Base-by-base conservation (phyloP, 2,329 filamentous ascomycete species). In the Capronia epimyces region DNA sequence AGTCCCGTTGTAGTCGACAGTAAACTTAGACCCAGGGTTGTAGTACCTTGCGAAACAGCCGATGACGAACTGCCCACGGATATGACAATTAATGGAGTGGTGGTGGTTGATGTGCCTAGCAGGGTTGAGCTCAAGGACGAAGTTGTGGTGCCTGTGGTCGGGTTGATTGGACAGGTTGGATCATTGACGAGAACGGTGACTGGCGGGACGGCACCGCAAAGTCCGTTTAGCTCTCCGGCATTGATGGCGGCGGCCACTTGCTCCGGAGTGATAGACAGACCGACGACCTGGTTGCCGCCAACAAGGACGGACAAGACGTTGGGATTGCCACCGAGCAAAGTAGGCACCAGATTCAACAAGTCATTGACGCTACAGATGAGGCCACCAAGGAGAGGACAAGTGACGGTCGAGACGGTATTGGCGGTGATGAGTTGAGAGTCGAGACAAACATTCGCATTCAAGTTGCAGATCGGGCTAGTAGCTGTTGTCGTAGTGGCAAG, bases 391-490 rank as follows among this genome's bases (percentile, higher is more conserved):
- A 52, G 31, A 20, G 50, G 44, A 32, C 45, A 52, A 18, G 40
- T 21, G 18, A 37, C 13, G n/a, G 44, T 48, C 22, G 45, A 41
- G 18, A 52, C 39, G 13, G 31, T 36, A 21, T 52, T 52, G 9
- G 50, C 44, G 3, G 44, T 43, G 32, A 52, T 48, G 12, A 52
- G 24, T 12, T 46, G 34, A 2, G 45, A 43, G 18, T 46, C 44
- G 9, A 48, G 31, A 24, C 50, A 52, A 44, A 42, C 40, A 15
- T 52, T 48, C n/a, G 40, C 50, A 22, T 46, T 52, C 18, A 52
- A 34, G 24, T 46, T 48, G 40, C 50, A 52, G 9, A 52, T 22
- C n/a, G 50, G 44, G 13, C 15, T 39, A 16, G 36, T 16, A 8
- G 50, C 21, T n/a, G 37, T 48, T 10, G 50, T 46, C 13, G 36